A percentile compares a stretch with the other conserved stretches of the same genome.
These are phyloP conservation scores for Colletotrichum eleusines DNA, from an alignment of 2,329 filamentous ascomycete genomes.

Conservation along the genomic window DNA sequence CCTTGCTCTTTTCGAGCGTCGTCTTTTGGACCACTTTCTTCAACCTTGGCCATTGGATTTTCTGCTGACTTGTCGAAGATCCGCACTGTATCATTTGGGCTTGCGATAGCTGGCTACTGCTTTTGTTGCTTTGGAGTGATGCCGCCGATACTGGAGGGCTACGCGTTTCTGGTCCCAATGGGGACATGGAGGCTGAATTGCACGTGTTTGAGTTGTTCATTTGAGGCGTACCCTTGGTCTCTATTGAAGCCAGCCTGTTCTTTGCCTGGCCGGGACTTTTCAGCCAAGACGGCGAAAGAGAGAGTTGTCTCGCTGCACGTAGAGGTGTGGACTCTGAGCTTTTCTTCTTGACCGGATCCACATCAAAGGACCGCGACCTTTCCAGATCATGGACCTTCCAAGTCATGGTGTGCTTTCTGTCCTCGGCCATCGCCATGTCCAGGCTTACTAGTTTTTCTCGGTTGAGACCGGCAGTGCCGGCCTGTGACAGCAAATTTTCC, in stretches of 20 bases:
- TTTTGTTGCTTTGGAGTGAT: background rate
- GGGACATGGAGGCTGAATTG: background rate
- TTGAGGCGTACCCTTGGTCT: slow-evolving; percentile 16
- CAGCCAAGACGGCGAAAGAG: slow-evolving; percentile 23
- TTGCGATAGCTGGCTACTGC: background rate
- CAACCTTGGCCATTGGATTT: slow-evolving; percentile 36
- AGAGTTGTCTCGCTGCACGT: slow-evolving; percentile 7
- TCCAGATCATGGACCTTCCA: slow-evolving; percentile 9
- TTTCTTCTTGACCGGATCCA: slow-evolving; percentile 33
- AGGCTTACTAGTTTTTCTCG: slow-evolving; percentile 12
- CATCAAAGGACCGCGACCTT: slow-evolving; percentile 24
- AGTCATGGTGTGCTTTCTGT: background rate
- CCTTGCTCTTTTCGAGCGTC: background rate
- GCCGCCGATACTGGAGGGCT: background rate
- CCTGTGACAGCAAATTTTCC: background rate
- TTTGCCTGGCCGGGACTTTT: background rate
- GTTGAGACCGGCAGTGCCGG: background rate
- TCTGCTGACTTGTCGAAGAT: background rate
- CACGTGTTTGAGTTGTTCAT: background rate
- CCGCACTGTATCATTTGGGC: background rate
- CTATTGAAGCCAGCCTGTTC: background rate
- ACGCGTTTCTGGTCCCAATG: background rate
- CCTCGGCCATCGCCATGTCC: slow-evolving; percentile 9
- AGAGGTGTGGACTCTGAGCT: background rate
- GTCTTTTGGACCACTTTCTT: slow-evolving; percentile 31